Evolutionary conservation across 2,329 filamentous ascomycete species (phyloP).

Genomic region (Coniochaeta pulveracea): DNA sequence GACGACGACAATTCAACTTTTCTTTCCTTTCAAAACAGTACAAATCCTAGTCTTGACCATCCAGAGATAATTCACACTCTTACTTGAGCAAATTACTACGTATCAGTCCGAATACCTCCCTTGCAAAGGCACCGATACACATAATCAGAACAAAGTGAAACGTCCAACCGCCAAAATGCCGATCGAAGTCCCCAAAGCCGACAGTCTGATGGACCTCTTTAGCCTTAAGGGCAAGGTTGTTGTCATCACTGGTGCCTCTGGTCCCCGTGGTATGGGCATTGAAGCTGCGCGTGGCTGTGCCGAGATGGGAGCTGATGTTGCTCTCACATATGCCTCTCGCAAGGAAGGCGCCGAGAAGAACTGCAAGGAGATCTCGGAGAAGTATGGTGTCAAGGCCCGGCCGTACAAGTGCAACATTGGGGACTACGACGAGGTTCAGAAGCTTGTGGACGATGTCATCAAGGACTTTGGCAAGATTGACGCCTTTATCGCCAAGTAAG

Average conservation of each 20-base stretch:
- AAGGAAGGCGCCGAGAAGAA: conserved; percentile 58
- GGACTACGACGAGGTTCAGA: conserved; percentile 37
- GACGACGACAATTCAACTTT: too few species aligned
- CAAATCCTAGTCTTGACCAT: too few species aligned
- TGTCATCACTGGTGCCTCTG: conserved; percentile 58
- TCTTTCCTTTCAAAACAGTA: too few species aligned
- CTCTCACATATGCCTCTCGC: conserved; percentile 61
- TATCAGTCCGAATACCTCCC: too few species aligned
- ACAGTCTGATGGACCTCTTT: conserved; percentile 53
- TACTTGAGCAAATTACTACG: too few species aligned
- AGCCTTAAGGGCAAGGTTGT: conserved; percentile 64
- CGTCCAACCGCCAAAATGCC: conserved; percentile 35
- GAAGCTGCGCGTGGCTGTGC: conserved; percentile 58
- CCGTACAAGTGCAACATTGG: conserved; percentile 49
- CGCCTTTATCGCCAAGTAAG: conserved; percentile 64
- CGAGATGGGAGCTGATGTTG: conserved; percentile 60
- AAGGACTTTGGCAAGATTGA: conserved; percentile 65
- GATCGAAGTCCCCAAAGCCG: conserved; percentile 43
- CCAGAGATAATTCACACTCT: too few species aligned
- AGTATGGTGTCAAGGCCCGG: conserved; percentile 57
- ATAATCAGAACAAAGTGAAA: too few species aligned
- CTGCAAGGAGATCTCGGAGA: conserved; percentile 49
- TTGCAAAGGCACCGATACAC: too few species aligned
- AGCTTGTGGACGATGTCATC: conserved; percentile 50
- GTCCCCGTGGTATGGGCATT: conserved; percentile 59